Conservation (phyloP, 768 basidiomycete genomes). For the Butyriboletus loyo region DNA sequence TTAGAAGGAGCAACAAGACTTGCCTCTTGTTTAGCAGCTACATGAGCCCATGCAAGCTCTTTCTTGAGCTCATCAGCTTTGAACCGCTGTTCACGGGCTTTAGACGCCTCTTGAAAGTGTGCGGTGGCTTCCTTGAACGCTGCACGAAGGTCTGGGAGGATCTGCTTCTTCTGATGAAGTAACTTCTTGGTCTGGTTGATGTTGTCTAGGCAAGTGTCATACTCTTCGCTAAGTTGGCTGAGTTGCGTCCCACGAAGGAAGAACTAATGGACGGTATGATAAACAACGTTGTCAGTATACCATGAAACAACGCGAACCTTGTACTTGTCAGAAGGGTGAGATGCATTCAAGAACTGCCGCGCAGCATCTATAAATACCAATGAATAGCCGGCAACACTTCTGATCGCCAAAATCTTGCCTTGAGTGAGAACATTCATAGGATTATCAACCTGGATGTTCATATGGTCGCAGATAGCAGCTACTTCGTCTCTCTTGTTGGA, state of each 20-base stretch:
- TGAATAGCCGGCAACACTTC: background rate
- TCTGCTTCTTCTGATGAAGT: conserved; percentile 68
- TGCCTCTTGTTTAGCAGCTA: conserved; percentile 65
- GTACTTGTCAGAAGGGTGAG: conserved; percentile 83
- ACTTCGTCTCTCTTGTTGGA: conserved; percentile 83
- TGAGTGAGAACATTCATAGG: conserved; percentile 94
- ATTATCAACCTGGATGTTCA: conserved; percentile 96
- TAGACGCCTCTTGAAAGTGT: conserved; percentile 70
- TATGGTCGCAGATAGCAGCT: conserved; percentile 85
- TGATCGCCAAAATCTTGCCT: conserved; percentile 39
- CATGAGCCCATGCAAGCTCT: conserved; percentile 87
- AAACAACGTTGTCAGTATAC: background rate
- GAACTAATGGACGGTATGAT: conserved; percentile 50
- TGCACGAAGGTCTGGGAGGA: conserved; percentile 70
- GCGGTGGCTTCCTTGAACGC: conserved; percentile 53
- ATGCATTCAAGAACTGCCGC: conserved; percentile 78
- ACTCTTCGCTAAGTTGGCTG: conserved; percentile 82
- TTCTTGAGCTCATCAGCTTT: conserved; percentile 70
- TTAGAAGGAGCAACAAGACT: conserved; percentile 17
- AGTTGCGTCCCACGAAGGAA: conserved; percentile 94
- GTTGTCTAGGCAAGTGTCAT: conserved; percentile 71
- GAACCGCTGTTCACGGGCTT: conserved; percentile 66
- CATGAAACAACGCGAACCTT: conserved; percentile 46
- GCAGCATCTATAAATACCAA: conserved; percentile 29
- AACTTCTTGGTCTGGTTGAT: conserved; percentile 65